phyloP scores from a whole-genome alignment of 2,329 filamentous ascomycete species.

The Exophiala oligosperma region DNA sequence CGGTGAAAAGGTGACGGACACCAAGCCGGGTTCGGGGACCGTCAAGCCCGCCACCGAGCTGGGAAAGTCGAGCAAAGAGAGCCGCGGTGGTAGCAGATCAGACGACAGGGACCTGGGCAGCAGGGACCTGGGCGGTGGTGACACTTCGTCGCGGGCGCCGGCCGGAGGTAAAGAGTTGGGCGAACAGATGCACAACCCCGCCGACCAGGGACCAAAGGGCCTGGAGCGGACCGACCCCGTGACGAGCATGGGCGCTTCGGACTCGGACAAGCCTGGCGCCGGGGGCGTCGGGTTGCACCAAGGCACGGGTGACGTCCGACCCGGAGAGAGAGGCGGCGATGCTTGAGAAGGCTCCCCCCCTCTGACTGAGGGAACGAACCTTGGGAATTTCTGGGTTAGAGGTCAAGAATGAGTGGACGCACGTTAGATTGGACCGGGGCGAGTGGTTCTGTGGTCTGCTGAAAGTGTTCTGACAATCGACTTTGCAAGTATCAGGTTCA shows the following conservation, averaged over 20 bases:
- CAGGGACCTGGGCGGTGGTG: neutral
- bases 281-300: conserved; percentile 9
- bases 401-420: too few species aligned
- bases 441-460: too few species aligned
- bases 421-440: too few species aligned
- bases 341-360: neutral
- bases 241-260: conserved; percentile 1
- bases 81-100: neutral
- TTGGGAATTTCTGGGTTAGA: too few species aligned
- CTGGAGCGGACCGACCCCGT: conserved; percentile 18
- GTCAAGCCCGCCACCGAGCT: conserved; percentile 5
- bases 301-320: conserved; percentile 1
- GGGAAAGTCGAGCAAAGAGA: neutral
- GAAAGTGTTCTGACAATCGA: too few species aligned
- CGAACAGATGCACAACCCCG: conserved; percentile 16
- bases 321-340: neutral
- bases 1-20: conserved; percentile 14
- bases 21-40: conserved; percentile 1
- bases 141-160: conserved; percentile 2
- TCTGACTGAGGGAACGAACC: neutral
- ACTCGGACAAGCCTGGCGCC: conserved; percentile 10
- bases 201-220: conserved; percentile 13
- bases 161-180: conserved; percentile 4
- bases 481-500: too few species aligned
- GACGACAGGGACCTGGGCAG: neutral